Percentiles rank a stretch among this genome's conserved stretches.
Evolutionary conservation across 495 filamentous ascomycete genomes (phyloP).

Genomic region (Lichina pygmaea): DNA sequence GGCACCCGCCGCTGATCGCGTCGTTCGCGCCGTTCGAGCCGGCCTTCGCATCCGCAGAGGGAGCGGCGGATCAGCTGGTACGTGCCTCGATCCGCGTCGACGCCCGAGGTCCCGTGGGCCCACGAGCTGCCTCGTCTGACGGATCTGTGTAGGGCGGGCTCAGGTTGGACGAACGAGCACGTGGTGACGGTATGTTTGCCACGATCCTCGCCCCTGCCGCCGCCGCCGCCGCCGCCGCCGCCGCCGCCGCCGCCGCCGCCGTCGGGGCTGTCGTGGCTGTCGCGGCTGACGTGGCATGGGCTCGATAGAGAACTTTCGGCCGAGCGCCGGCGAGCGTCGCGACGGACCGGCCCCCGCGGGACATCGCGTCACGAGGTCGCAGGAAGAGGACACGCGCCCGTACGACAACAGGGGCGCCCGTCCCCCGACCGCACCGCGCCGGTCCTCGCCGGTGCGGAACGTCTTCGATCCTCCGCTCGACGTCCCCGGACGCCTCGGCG

Average conservation of each 20-base stretch:
- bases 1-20: slow-evolving; percentile 7
- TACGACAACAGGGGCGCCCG: background rate
- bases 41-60: background rate
- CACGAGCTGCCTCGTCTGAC: no score
- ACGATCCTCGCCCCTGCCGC: no score
- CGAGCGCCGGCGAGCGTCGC: background rate
- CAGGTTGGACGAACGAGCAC: no score
- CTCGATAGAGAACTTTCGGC: background rate
- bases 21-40: background rate
- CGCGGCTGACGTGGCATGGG: background rate
- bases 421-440: background rate
- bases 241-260: background rate
- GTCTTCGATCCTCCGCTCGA: slow-evolving; percentile 19
- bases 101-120: background rate
- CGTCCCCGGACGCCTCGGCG: slow-evolving; percentile 10
- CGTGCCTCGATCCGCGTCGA: background rate
- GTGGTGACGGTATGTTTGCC: no score
- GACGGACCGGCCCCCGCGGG: background rate
- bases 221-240: background rate
- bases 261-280: background rate
- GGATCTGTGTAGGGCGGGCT: no score
- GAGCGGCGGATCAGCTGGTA: background rate
- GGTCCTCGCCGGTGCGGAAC: slow-evolving; percentile 8
- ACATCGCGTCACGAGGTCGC: slow-evolving; percentile 1
- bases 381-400: background rate